Base-by-base conservation (phyloP, 2,329 filamentous ascomycete species). In the Colletotrichum brevisporum region DNA sequence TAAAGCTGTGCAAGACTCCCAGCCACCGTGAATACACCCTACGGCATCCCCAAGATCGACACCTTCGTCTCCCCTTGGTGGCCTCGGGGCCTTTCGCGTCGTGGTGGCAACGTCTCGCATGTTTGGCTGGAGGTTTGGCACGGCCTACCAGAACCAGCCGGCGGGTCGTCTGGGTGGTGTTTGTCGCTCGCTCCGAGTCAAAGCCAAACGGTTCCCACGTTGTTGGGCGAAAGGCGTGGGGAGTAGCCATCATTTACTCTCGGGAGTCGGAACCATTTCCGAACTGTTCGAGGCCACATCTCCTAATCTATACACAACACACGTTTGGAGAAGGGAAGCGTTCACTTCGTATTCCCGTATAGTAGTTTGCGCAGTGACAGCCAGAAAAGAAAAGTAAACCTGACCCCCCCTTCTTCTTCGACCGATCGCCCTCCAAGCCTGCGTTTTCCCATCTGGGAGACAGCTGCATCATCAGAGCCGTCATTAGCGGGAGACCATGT, bases 161-260 rank as follows among this genome's bases (percentile, higher is more conserved):
- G 21, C 10, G 53, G 24, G 41, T 64, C 45, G 54, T 39, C 21
- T 39, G 48, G 50, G 24, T 21, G 56, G 48, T 52, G 65, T 68
- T 68, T 65, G 60, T 47, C 26, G 48, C 60, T 47, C 26, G 41
- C 60, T 57, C 36, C 21, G 39, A 16, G 6, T 16, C 36, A 5
- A 12, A n/a, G 21, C 47, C 65, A 68, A 68, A 68, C 60, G 50
- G 47, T 26, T 9, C 26, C 5, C 27, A 24, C 15, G 36, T 21
- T 24, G 48, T 24, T 31, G 10, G 18, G 12, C 21, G 31, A 9
- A 36, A 2, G 9, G 31, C 31, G 31, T 10, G 10, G 10, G 8
- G 26, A 9, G 47, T 39, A 9, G 12, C 10, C n/a, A 21, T 5
- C 6, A 9, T 21, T 4, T 21, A n/a, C 4, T 47, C 13, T 12